phyloP scores from a whole-genome alignment of 371 early-diverging fungal genomes.

The Synchytrium microbalum region DNA sequence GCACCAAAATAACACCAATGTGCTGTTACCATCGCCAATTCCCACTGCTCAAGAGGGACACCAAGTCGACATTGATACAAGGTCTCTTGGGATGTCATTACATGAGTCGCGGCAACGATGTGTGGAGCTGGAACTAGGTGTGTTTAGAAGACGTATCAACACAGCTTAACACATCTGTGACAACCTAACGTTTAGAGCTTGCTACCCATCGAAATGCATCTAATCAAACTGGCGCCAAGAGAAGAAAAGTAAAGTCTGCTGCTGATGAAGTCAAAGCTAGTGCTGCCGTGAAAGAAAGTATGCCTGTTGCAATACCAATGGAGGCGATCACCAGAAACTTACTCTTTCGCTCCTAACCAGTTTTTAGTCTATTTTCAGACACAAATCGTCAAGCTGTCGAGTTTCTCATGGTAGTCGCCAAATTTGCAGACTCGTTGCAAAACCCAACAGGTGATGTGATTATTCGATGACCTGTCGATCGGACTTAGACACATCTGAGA shows the following conservation, averaged over 20 bases:
- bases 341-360: too few relatives aligned
- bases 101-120: background rate
- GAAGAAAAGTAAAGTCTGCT: background rate
- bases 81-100: background rate
- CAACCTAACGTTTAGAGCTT: too few relatives aligned
- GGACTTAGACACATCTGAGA: too few relatives aligned
- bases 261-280: background rate
- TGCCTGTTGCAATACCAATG: too few relatives aligned
- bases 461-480: too few relatives aligned
- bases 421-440: background rate
- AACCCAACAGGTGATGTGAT: too few relatives aligned
- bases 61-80: background rate
- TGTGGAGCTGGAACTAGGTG: background rate
- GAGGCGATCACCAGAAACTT: too few relatives aligned
- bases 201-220: background rate
- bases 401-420: background rate
- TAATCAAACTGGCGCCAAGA: background rate
- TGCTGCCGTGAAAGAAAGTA: background rate
- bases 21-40: background rate
- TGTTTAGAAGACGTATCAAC: too few relatives aligned
- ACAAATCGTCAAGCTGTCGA: background rate
- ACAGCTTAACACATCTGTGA: too few relatives aligned
- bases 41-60: background rate
- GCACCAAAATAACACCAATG: background rate
- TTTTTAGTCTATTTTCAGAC: background rate